Evolutionary conservation across 805 yeast species (phyloP).

Genomic region (Wickerhamomyces strasburgensis): DNA sequence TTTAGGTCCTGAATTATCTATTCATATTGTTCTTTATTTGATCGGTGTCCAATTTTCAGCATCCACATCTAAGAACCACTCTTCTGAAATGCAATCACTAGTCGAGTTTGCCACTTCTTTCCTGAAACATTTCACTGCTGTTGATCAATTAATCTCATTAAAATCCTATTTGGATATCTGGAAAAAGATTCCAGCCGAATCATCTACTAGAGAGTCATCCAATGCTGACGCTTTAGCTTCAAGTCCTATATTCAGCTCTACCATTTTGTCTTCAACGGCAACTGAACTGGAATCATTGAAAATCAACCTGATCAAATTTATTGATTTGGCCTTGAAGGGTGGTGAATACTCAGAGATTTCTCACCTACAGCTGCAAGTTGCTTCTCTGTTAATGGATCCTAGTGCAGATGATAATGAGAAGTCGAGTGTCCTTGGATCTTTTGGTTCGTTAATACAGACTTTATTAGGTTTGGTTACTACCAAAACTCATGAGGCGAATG

Average conservation of each 20-base stretch:
- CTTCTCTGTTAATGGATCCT: constrained; percentile 43
- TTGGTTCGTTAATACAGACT: constrained; percentile 19
- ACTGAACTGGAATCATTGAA: constrained; percentile 46
- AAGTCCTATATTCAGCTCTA: constrained; percentile 60
- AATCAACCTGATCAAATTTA: constrained; percentile 48
- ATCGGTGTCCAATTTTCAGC: constrained; percentile 74
- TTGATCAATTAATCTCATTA: constrained; percentile 60
- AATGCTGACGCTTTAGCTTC: constrained; percentile 34
- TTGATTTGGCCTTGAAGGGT: constrained; percentile 37
- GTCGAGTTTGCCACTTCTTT: constrained; percentile 71
- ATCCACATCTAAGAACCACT: constrained; percentile 48
- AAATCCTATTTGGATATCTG: constrained; percentile 46
- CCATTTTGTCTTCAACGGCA: constrained; percentile 45
- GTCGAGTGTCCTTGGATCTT: constrained; percentile 10
- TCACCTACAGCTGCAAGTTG: constrained; percentile 50
- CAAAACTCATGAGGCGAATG: constrained; percentile 23
- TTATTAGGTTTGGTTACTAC: constrained; percentile 13
- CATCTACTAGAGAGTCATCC: constrained; percentile 13
- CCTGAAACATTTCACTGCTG: constrained; percentile 59
- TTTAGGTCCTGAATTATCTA: constrained; percentile 59
- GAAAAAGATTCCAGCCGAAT: constrained; percentile 36
- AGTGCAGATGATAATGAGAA: constrained; percentile 13
- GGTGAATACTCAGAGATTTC: constrained; percentile 36
- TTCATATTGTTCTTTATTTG: constrained; percentile 70
- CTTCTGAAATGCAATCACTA: constrained; percentile 60